Evolutionary conservation across 306 rosid genomes (phyloP).

Genomic region (Begonia masoniana): DNA sequence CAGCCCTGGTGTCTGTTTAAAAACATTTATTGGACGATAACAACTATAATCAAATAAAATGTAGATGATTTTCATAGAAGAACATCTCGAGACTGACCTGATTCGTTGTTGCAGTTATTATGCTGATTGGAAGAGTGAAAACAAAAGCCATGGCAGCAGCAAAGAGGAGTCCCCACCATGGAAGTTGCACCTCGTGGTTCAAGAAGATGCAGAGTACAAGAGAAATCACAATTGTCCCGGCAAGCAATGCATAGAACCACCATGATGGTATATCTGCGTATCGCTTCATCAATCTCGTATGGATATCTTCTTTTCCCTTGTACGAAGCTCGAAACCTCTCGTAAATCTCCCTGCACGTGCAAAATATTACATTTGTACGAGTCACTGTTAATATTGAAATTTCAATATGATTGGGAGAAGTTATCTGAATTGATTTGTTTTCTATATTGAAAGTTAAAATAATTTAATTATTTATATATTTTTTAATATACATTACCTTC

Average conservation of each 20-base stretch:
- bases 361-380: too few relatives aligned
- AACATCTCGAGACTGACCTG: slow-evolving; percentile 23
- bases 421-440: too few relatives aligned
- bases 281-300: slow-evolving; percentile 55
- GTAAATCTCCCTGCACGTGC: slow-evolving; percentile 43
- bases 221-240: slow-evolving; percentile 31
- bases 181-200: slow-evolving; percentile 7
- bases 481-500: slow-evolving; percentile 27
- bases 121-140: slow-evolving; percentile 12
- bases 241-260: slow-evolving; percentile 54
- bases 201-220: slow-evolving; percentile 12
- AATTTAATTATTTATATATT: too few relatives aligned
- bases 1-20: slow-evolving; percentile 40
- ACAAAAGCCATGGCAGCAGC: slow-evolving; percentile 6
- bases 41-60: not conserved
- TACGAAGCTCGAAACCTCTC: slow-evolving; percentile 36
- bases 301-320: slow-evolving; percentile 45
- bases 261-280: slow-evolving; percentile 65
- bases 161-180: slow-evolving; percentile 12
- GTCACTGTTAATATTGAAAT: too few relatives aligned
- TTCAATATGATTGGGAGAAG: too few relatives aligned
- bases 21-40: not conserved
- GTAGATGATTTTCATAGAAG: not conserved
- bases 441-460: too few relatives aligned
- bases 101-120: slow-evolving; percentile 52